Evolutionary conservation across 305 asterid species (phyloP), one percentile per base, ranked within the genome.

Genomic region (Ajuga reptans): DNA sequence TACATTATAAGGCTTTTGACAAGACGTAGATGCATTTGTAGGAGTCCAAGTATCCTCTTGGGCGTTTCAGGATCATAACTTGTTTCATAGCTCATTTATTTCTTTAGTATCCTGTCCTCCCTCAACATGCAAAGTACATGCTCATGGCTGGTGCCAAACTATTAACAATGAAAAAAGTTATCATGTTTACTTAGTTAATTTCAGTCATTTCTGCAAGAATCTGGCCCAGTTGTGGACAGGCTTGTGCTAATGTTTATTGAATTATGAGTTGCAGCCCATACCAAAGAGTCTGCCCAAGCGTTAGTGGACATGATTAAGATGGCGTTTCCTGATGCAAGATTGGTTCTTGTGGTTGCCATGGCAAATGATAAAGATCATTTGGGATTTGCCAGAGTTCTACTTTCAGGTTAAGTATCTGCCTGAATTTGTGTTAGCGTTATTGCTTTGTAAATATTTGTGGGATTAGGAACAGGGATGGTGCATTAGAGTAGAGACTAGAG

Each of bases 361-460:
- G 97, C 98, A 1, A 88, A 72, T 42, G 98, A 92, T 84, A 92
- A 92, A 84, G 95, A 88, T 73, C 96, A 90, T 81, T 41, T 84
- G 14, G 92, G 91, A 56, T 92, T 92, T 68, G 97, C 98, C 18
- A 75, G 79, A 71, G 95, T 69, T 67, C 74, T 90, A 36, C 84
- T 92, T 63, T 78, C 91, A 84, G 95, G 98, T 92, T 70, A 67
- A 76, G 49, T 67, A 71, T 77, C 64, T 57, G 31, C 69, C 41
- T 61, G 7, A 33, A 17, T 60, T 50, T 47, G 46, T 52, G n/a
- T 70, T 52, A 49, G 64, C 54, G 56, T 66, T 63, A 21, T 63
- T 45, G 58, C 57, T 42, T 55, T 68, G n/a, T n/a, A n/a, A n/a
- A n/a, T n/a, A n/a, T n/a, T n/a, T n/a, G 42, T 71, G 11, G 39